Evolutionary conservation across 768 basidiomycete species (phyloP).

Genomic region (Trametes elegans): DNA sequence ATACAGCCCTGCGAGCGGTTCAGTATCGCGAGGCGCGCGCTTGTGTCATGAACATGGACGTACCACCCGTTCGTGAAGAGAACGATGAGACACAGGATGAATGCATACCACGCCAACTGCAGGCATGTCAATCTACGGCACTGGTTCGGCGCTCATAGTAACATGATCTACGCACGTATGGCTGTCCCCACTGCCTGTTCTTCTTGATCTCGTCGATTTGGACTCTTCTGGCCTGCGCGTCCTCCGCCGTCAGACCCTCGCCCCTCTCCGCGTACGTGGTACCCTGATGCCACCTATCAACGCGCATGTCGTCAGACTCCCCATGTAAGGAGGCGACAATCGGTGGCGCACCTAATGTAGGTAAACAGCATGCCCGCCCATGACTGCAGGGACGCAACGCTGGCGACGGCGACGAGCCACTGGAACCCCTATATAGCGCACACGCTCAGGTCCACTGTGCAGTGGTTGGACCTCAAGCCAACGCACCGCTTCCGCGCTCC

Average conservation of each 20-base stretch:
- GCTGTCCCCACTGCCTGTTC: conserved; percentile 25
- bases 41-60: background rate
- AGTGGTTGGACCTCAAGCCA: no score
- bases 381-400: conserved; percentile 27
- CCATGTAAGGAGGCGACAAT: background rate
- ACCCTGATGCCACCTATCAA: conserved; percentile 24
- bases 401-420: conserved; percentile 23
- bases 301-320: background rate
- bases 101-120: conserved; percentile 29
- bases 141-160: no score
- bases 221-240: conserved; percentile 2
- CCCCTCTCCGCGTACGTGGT: conserved; percentile 25
- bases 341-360: conserved; percentile 24
- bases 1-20: conserved; percentile 21
- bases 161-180: conserved; percentile 22
- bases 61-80: conserved; percentile 30
- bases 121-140: background rate
- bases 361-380: conserved; percentile 28
- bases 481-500: conserved; percentile 11
- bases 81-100: conserved; percentile 24
- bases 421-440: conserved; percentile 22
- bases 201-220: conserved; percentile 24
- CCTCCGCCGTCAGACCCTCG: background rate
- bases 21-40: background rate
- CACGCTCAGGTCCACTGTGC: no score